phyloP scores from a whole-genome alignment of 202 grass and related monocot genomes.

The Carex arenaria region DNA sequence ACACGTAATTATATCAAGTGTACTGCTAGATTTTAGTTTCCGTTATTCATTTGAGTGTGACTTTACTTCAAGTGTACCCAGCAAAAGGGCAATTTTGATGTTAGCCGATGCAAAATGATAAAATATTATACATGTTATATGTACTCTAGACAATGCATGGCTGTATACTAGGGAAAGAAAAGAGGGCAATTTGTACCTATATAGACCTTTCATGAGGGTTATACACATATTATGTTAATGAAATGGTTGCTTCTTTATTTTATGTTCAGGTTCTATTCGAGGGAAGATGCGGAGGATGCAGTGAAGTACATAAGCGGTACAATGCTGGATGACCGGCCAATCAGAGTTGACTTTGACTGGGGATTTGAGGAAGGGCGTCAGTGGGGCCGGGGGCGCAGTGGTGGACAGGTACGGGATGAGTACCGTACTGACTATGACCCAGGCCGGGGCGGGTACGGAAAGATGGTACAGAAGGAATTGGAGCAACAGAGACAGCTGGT shows the following conservation, averaged over 20 bases:
- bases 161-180: background rate
- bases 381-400: conserved; percentile 95
- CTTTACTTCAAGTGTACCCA: background rate
- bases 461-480: conserved; percentile 93
- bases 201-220: background rate
- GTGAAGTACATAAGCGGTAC: conserved; percentile 98
- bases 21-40: background rate
- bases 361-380: conserved; percentile 85
- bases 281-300: conserved; percentile 96
- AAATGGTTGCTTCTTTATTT: background rate
- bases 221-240: background rate
- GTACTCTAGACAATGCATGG: background rate
- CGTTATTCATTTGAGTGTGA: background rate
- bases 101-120: background rate
- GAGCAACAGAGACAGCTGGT: conserved; percentile 93
- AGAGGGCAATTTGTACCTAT: background rate
- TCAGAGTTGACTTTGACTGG: conserved; percentile 91
- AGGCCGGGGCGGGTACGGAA: conserved; percentile 96
- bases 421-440: conserved; percentile 98
- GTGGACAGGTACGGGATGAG: conserved; percentile 97
- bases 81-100: background rate
- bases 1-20: background rate
- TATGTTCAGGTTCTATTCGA: conserved; percentile 72
- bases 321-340: conserved; percentile 92
- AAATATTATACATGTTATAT: background rate